A percentile compares a stretch with the other conserved stretches of the same genome.
phyloP scores from a whole-genome alignment of 2,329 filamentous ascomycete species.

The Pseudogymnoascus pannorum region DNA sequence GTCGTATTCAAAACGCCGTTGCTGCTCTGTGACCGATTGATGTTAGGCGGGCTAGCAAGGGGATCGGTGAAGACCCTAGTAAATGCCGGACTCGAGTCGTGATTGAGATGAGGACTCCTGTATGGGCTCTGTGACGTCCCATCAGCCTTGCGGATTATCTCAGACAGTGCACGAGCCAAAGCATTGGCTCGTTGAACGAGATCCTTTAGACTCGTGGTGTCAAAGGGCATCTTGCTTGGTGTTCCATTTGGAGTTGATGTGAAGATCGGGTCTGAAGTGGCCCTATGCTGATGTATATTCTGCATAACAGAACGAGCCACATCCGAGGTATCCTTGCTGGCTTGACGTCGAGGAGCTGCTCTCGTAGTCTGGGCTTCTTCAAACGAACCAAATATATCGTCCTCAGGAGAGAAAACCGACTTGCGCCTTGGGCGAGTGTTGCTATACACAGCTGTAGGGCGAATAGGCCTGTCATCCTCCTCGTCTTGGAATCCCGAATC shows the following conservation, averaged over 20 bases:
- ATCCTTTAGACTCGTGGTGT: conserved; percentile 61
- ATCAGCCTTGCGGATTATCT: conserved; percentile 52
- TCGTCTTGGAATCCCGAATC: conserved; percentile 35
- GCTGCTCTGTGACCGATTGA: conserved; percentile 46
- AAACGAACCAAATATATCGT: conserved; percentile 52
- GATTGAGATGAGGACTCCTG: conserved; percentile 37
- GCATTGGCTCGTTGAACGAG: conserved; percentile 56
- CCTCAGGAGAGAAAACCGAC: conserved; percentile 58
- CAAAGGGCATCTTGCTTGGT: conserved; percentile 53
- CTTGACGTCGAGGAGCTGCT: conserved; percentile 16
- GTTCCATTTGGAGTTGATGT: conserved; percentile 24
- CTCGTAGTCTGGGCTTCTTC: background rate
- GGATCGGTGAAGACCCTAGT: conserved; percentile 60
- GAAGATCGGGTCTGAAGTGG: conserved; percentile 34
- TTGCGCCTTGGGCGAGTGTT: conserved; percentile 42
- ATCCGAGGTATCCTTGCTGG: conserved; percentile 35
- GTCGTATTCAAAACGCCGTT: conserved; percentile 46
- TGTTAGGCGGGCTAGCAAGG: conserved; percentile 45
- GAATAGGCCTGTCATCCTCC: conserved; percentile 41
- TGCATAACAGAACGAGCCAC: conserved; percentile 54
- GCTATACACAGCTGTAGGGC: conserved; percentile 41
- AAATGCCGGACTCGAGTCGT: conserved; percentile 59
- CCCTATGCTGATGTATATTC: conserved; percentile 50
- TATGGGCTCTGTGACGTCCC: conserved; percentile 49
- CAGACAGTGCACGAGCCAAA: conserved; percentile 51